These are phyloP conservation scores for Ascobolus immersus DNA, from an alignment of 495 filamentous ascomycete species.

Conservation along the genomic window DNA sequence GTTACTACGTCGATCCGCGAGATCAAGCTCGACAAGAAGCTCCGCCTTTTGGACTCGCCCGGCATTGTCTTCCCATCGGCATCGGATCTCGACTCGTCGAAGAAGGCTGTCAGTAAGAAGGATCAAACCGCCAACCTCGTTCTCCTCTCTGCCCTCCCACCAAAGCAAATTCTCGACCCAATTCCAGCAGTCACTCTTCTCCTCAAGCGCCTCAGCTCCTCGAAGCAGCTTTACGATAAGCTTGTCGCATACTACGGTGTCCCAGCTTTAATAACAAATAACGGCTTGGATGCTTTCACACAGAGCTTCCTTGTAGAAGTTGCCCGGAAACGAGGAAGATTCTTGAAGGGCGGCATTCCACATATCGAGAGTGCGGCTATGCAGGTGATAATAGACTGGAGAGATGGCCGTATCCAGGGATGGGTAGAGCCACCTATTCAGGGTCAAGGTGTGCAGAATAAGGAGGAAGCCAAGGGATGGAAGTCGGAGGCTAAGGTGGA, in stretches of 20 bases:
- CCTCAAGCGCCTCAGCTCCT: constrained; percentile 46
- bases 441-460: constrained; percentile 12
- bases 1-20: constrained; percentile 70
- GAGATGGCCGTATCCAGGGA: constrained; percentile 82
- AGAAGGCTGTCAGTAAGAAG: constrained; percentile 31
- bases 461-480: constrained; percentile 17
- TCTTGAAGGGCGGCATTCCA: constrained; percentile 74
- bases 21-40: constrained; percentile 83
- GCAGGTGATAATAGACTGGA: constrained; percentile 82
- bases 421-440: constrained; percentile 57
- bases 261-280: constrained; percentile 39
- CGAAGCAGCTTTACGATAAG: constrained; percentile 43
- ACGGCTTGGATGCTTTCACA: constrained; percentile 41
- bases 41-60: constrained; percentile 83
- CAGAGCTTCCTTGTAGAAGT: constrained; percentile 91
- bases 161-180: constrained; percentile 81
- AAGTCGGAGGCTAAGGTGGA: constrained; percentile 7
- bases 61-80: constrained; percentile 68
- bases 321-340: constrained; percentile 65
- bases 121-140: constrained; percentile 64
- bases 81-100: constrained; percentile 14
- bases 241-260: constrained; percentile 61
- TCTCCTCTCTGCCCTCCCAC: constrained; percentile 73
- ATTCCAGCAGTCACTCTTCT: constrained; percentile 62
- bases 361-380: constrained; percentile 72